Evolutionary conservation across 83 land plant genomes (phyloP), one percentile per base, ranked within the genome.

Genomic region (Thuja plicata): DNA sequence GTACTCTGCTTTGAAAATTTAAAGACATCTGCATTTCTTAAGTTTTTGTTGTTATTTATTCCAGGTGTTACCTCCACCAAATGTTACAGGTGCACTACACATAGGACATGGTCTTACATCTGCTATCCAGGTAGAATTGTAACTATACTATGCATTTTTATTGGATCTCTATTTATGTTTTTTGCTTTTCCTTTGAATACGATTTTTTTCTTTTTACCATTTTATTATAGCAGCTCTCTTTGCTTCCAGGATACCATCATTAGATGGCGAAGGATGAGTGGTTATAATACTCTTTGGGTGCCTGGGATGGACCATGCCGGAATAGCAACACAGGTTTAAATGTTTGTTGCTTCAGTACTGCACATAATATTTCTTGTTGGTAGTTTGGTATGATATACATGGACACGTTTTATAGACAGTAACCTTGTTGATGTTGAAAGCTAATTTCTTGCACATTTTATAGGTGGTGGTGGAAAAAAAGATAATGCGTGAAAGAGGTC

Each of bases 281-380:
- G 99, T 21, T 96, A 93, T 89, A 97, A 97, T 90, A 85, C 97
- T 32, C 88, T 98, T 70, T 98, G 99, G 99, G 96, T 98, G 34
- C 99, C 99, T 57, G 99, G 99, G 16, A 91, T 92, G 94, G 99
- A 98, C 90, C 99, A 98, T 92, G 99, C 99, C 77, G 99, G 99
- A 79, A 98, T 98, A 84, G 95, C 99, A 45, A 98, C 99, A 5
- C 99, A 98, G 99, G 96, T 93, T 71, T 62, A 21, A 86, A 84
- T 50, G 27, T 81, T 80, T 57, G 13, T 81, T 52, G 27, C 21
- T 88, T 52, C 55, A 34, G 74, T 15, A 60, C 27, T 46, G 43
- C n/a, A 76, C n/a, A 27, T 76, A 8, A 30, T 40, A 9, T 70
- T 87, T 70, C 79, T 84, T 32, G 45, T 41, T 87, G 19, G 19